phyloP scores from a whole-genome alignment of 179 eudicot genomes.

The Amaranthus tricolor region DNA sequence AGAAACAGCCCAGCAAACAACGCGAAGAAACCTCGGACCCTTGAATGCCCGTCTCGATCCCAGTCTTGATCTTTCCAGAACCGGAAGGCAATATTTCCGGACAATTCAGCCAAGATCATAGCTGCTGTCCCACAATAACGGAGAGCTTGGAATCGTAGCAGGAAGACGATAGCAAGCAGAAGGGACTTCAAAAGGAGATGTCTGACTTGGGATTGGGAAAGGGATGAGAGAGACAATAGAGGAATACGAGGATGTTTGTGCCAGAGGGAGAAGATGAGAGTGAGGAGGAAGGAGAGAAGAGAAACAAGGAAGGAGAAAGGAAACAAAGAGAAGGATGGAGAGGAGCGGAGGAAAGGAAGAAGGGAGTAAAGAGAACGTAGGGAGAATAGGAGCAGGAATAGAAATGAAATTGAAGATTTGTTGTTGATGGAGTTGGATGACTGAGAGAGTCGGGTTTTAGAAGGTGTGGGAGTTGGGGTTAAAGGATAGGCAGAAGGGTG shows the following conservation, averaged over 20 bases:
- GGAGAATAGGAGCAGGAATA: slow-evolving; percentile 58
- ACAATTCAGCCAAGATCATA: slow-evolving; percentile 77
- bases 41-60: slow-evolving; percentile 36
- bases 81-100: slow-evolving; percentile 68
- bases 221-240: slow-evolving; percentile 41
- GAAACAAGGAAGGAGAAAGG: slow-evolving; percentile 77
- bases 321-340: slow-evolving; percentile 70
- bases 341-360: slow-evolving; percentile 76
- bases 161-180: slow-evolving; percentile 62
- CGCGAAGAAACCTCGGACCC: slow-evolving; percentile 65
- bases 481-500: slow-evolving; percentile 40
- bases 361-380: slow-evolving; percentile 50
- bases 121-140: slow-evolving; percentile 85
- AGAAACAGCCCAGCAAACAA: slow-evolving; percentile 57
- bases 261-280: slow-evolving; percentile 32
- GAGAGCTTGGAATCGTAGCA: slow-evolving; percentile 83
- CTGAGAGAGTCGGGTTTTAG: slow-evolving; percentile 53
- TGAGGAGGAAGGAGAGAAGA: slow-evolving; percentile 57
- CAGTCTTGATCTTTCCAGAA: slow-evolving; percentile 36
- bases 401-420: slow-evolving; percentile 37
- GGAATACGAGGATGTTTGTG: slow-evolving; percentile 31
- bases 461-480: slow-evolving; percentile 69
- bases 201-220: slow-evolving; percentile 44
- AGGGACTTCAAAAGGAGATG: slow-evolving; percentile 53
- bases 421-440: slow-evolving; percentile 25